Evolutionary conservation across 805 yeast species (phyloP).

Genomic region (Ogataea ramenticola): DNA sequence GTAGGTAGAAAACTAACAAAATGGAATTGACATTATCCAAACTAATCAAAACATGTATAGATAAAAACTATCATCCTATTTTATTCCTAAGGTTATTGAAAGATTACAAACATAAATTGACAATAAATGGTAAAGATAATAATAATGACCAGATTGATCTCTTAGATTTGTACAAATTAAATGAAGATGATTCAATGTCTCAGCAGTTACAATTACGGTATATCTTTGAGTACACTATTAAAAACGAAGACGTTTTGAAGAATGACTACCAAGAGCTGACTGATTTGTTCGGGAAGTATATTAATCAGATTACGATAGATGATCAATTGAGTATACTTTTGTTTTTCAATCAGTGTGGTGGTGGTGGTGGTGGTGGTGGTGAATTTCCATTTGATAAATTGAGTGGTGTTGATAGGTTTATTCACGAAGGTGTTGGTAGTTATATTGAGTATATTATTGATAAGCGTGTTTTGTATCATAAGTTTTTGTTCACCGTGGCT

Average conservation of each 20-base stretch:
- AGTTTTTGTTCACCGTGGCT: background rate
- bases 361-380: no score
- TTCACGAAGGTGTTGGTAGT: background rate
- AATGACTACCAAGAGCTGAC: constrained; percentile 16
- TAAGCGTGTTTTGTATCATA: background rate
- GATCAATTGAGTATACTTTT: constrained; percentile 20
- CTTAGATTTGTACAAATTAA: constrained; percentile 12
- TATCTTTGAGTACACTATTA: constrained; percentile 20
- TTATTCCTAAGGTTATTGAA: constrained; percentile 20
- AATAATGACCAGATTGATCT: background rate
- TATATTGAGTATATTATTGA: background rate
- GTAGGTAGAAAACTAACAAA: no score
- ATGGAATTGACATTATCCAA: constrained; percentile 14
- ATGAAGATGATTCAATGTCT: no score
- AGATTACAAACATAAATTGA: constrained; percentile 17
- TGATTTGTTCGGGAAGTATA: constrained; percentile 12
- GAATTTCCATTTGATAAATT: constrained; percentile 19
- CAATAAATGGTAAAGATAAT: background rate
- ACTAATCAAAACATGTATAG: constrained; percentile 15
- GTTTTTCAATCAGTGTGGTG: constrained; percentile 20
- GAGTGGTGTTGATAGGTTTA: constrained; percentile 4
- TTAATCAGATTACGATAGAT: constrained; percentile 3
- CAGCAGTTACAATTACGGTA: constrained; percentile 19
- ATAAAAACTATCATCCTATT: constrained; percentile 17
- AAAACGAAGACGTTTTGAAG: constrained; percentile 13